Evolutionary conservation across 2,329 filamentous ascomycete genomes (phyloP).

Genomic region (Ilyonectria robusta): DNA sequence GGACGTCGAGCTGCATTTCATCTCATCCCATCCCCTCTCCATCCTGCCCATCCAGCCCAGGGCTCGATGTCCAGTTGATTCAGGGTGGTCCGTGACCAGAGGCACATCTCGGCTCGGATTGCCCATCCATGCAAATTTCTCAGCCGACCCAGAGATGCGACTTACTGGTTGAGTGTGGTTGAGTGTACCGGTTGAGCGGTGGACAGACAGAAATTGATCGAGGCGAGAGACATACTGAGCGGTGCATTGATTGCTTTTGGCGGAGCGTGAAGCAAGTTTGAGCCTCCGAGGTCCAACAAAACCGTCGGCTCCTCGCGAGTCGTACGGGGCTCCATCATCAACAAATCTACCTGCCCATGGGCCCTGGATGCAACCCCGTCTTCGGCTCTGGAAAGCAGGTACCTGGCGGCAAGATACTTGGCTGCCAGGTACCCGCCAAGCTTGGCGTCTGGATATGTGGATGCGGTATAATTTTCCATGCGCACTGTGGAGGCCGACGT

Average conservation of each 20-base stretch:
- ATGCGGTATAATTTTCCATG: background rate
- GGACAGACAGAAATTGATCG: constrained; percentile 16
- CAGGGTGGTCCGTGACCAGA: constrained; percentile 28
- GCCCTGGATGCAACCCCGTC: constrained; percentile 1
- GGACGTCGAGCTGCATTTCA: constrained; percentile 24
- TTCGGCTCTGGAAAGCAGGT: constrained; percentile 4
- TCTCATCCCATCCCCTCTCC: constrained; percentile 23
- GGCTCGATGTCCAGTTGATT: constrained; percentile 15
- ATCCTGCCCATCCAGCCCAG: constrained; percentile 20
- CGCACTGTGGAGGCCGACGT: constrained; percentile 5
- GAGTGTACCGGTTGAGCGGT: constrained; percentile 6
- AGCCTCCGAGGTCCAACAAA: constrained; percentile 16
- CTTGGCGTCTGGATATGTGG: background rate
- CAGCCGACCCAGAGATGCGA: constrained; percentile 19
- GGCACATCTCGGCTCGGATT: constrained; percentile 30
- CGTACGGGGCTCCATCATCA: constrained; percentile 20
- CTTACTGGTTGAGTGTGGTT: constrained; percentile 12
- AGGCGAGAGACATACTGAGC: constrained; percentile 3
- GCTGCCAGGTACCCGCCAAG: background rate
- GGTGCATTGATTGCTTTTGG: constrained; percentile 17
- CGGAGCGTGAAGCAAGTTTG: constrained; percentile 8
- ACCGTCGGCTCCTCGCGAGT: constrained; percentile 17
- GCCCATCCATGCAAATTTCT: constrained; percentile 29
- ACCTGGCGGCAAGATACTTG: background rate
- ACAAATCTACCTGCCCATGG: constrained; percentile 13